Base-by-base conservation (phyloP, 106 monocot genomes). In the Platanthera zijinensis region DNA sequence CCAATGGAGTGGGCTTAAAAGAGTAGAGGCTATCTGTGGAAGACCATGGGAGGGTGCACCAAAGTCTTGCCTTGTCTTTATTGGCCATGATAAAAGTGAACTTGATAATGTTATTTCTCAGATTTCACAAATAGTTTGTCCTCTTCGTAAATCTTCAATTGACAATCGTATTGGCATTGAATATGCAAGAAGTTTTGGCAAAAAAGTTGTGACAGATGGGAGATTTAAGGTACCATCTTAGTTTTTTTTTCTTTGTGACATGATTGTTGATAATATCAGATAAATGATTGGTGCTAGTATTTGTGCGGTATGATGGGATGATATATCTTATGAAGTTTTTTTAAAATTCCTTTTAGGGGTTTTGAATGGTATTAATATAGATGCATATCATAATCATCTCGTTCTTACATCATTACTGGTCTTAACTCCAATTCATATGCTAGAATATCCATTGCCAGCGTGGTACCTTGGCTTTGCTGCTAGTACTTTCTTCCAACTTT, bases 1-100 rank as follows among this genome's bases (percentile, higher is more conserved):
- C 48, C 87, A 87, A 78, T 87, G 87, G 87, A 87, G 87, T 84
- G 87, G 87, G 39, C 53, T 83, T 76, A 87, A 87, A 78, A 87
- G 84, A 72, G 80, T 87, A 72, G 87, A 87, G 75, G 83, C 81
- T 75, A 22, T 87, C 71, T 78, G 87, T 70, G 83, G 81, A 75
- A 68, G 73, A 50, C 80, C 78, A 22, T 87, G 87, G 87, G 84
- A 87, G 54, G 72, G 66, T 75, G 68, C 81, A 70, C 87, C 81
- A 72, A 84, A 81, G 77, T 71, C 86, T 14, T 81, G 80, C 75
- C 78, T 87, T 75, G 86, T 87, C 54, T 71, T 87, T 64, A 87
- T 87, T 63, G 83, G 87, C 8, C 74, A 69, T 57, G 72, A 83
- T 78, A 83, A 84, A 75, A 50, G 77, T 67, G 84, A 84, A 84